A percentile compares a stretch with the other conserved stretches of the same genome.
These are phyloP conservation scores for Rubus idaeus DNA, from an alignment of 306 rosid genomes.

Conservation along the genomic window DNA sequence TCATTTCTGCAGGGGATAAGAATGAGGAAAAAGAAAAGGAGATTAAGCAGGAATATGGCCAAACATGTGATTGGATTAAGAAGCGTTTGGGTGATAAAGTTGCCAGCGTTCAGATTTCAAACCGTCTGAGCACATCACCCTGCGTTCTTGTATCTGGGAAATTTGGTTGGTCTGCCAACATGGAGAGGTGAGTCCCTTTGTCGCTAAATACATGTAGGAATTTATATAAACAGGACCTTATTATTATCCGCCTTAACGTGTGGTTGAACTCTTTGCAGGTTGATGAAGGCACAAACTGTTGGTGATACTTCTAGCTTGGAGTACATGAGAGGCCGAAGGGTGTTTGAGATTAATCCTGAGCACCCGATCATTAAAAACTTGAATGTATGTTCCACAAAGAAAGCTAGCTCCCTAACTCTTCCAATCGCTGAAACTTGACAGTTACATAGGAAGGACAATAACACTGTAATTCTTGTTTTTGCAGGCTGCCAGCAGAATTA, in stretches of 20 bases:
- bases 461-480: slow-evolving; percentile 20
- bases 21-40: slow-evolving; percentile 89
- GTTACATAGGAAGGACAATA: neutral
- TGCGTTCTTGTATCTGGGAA: slow-evolving; percentile 94
- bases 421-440: neutral
- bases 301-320: slow-evolving; percentile 92
- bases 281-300: slow-evolving; percentile 87
- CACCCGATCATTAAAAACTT: slow-evolving; percentile 80
- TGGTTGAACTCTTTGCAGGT: slow-evolving; percentile 40
- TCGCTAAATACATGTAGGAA: slow-evolving; percentile 8
- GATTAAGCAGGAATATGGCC: slow-evolving; percentile 79
- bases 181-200: slow-evolving; percentile 68
- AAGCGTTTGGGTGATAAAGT: slow-evolving; percentile 89
- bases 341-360: slow-evolving; percentile 90
- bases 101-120: slow-evolving; percentile 88
- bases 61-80: slow-evolving; percentile 94
- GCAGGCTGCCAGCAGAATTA: slow-evolving; percentile 75
- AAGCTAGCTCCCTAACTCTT: neutral
- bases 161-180: slow-evolving; percentile 99
- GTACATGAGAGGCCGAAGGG: slow-evolving; percentile 96
- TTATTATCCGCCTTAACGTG: neutral
- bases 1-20: slow-evolving; percentile 67
- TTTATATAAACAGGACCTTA: slow-evolving; percentile 15
- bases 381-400: slow-evolving; percentile 53
- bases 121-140: slow-evolving; percentile 88